These are phyloP conservation scores for apple (Malus domestica) DNA, from an alignment of 306 rosid genomes.

Conservation along the genomic window ASM211411v1 NC_041804.1:17063501-17064000, in stretches of 20 bases:
- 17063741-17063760: slow-evolving; percentile 3
- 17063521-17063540: not conserved
- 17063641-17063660: not conserved
- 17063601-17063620: not conserved
- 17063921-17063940: slow-evolving; percentile 27
- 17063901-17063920: slow-evolving; percentile 60
- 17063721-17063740: not conserved
- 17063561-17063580: not conserved
- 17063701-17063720: not conserved
- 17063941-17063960: slow-evolving; percentile 45
- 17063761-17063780: not conserved
- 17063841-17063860: slow-evolving; percentile 20
- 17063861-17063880: slow-evolving; percentile 54
- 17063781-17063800: slow-evolving; percentile 35
- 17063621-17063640: not conserved
- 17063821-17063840: slow-evolving; percentile 23
- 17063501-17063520: not conserved
- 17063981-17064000: slow-evolving; percentile 61
- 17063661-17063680: not conserved
- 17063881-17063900: slow-evolving; percentile 47
- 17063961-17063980: slow-evolving; percentile 66
- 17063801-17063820: slow-evolving; percentile 40
- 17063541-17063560: not conserved
- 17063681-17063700: not conserved
- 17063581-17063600: no score